Base-by-base conservation (phyloP, 75 land plant genomes). In the Pseudotsuga menziesii region DNA sequence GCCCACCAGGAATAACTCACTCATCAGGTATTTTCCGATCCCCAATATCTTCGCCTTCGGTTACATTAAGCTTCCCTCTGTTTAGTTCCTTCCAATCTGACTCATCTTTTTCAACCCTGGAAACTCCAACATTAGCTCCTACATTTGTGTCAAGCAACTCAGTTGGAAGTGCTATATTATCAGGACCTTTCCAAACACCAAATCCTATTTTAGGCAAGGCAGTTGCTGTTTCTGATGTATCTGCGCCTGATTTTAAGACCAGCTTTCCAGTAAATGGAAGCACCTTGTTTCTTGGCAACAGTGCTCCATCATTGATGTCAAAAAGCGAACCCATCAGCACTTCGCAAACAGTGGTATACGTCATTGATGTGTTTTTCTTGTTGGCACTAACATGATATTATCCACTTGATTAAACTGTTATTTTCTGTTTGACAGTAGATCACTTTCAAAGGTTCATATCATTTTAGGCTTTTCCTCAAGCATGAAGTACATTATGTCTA, bases 1-100 rank as follows among this genome's bases (percentile, higher is more conserved):
- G 84, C 58, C 75, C 89, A 26, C 87, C 91, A 61, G 83, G 87
- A n/a, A 87, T 75, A 73, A 89, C 86, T 27, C 96, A 92, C 56
- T 78, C 92, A 35, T 81, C 90, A 17, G 83, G 89, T 2, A 72
- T 88, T 57, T 93, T 93, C 70, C 78, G 81, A 64, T 85, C 94
- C 12, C n/a, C 88, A 72, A 67, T 44, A 44, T 7, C 52, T 8
- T 44, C 52, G 9, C 52, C 52, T 44, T 44, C 9, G 1, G 7
- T 44, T 44, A 44, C 52, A 44, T 44, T 44, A 44, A 44, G 52
- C 52, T 44, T 87, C 59, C 83, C 91, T 36, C 73, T 84, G 4
- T 72, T 89, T 84, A 92, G 89, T 14, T 83, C 77, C 41, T 75
- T 83, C 58, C 71, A 72, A 61, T 84, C 86, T 81, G 87, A 76